These are phyloP conservation scores for Pseudocercospora musae DNA, from an alignment of 2,329 filamentous ascomycete genomes.

Conservation along the genomic window DNA sequence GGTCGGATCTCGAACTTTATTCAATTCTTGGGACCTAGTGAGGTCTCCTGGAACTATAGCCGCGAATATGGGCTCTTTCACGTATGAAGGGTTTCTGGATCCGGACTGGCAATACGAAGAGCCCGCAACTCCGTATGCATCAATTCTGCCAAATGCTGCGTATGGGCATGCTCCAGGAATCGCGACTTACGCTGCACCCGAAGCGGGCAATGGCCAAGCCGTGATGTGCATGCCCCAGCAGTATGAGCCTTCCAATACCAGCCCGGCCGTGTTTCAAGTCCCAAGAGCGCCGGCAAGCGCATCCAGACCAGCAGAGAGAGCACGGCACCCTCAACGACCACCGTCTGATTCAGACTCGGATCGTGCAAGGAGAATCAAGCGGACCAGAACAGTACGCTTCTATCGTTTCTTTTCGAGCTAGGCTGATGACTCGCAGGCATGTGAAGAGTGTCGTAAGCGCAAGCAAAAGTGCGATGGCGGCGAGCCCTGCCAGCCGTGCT, in stretches of 20 bases:
- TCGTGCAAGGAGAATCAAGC: slow-evolving; percentile 15
- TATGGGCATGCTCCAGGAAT: neutral
- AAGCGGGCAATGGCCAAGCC: neutral
- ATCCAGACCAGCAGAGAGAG: slow-evolving; percentile 1
- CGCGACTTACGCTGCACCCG: neutral
- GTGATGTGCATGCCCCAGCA: slow-evolving; percentile 6
- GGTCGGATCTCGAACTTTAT: neutral
- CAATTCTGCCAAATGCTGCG: neutral
- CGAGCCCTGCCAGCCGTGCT: slow-evolving; percentile 12
- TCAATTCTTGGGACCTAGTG: neutral
- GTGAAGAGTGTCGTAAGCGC: slow-evolving; percentile 84
- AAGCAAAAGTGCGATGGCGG: slow-evolving; percentile 94
- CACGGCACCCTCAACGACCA: slow-evolving; percentile 2
- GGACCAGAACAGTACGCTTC: slow-evolving; percentile 18
- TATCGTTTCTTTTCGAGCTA: neutral
- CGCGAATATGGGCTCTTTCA: neutral
- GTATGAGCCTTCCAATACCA: slow-evolving; percentile 1
- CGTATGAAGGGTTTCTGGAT: neutral
- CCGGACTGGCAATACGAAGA: neutral
- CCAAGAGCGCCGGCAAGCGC: slow-evolving; percentile 8
- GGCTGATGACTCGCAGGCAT: slow-evolving; percentile 13
- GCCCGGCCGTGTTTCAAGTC: slow-evolving; percentile 6
- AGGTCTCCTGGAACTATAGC: neutral
- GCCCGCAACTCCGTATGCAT: neutral
- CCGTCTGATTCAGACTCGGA: slow-evolving; percentile 6